A percentile compares a stretch with the other conserved stretches of the same genome.
These are phyloP conservation scores for Colletotrichum zoysiae DNA, from an alignment of 2,329 filamentous ascomycete species.

Conservation along the genomic window DNA sequence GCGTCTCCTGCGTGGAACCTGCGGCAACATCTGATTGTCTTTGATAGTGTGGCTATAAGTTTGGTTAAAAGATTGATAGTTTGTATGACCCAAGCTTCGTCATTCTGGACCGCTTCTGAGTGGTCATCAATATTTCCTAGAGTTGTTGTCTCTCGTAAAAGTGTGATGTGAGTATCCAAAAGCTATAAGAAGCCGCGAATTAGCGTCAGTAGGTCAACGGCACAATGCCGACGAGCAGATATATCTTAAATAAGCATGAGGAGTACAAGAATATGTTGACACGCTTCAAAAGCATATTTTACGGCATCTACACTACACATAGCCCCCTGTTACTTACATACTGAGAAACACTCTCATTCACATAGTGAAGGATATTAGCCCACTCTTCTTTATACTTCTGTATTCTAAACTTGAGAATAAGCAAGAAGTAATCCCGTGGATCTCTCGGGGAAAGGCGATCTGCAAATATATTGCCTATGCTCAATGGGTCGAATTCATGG, in stretches of 20 bases:
- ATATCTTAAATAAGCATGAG: background rate
- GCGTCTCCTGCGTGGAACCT: background rate
- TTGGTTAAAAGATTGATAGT: background rate
- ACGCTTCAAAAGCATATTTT: too few relatives aligned
- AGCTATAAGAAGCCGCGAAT: background rate
- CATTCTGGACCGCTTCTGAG: background rate
- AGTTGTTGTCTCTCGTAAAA: background rate
- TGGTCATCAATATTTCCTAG: background rate
- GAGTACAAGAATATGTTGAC: rapidly evolving
- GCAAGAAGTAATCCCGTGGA: slow-evolving; percentile 12
- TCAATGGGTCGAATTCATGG: background rate
- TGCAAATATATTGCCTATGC: background rate
- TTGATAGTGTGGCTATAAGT: background rate
- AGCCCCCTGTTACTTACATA: background rate
- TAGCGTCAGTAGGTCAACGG: background rate
- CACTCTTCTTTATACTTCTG: slow-evolving; percentile 4
- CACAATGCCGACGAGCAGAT: background rate
- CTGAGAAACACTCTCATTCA: background rate
- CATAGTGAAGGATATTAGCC: background rate
- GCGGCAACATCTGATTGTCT: background rate
- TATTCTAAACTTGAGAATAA: background rate
- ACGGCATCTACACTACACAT: too few relatives aligned
- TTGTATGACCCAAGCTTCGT: slow-evolving; percentile 17
- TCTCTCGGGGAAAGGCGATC: background rate
- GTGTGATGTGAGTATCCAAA: background rate